Base-by-base conservation (phyloP, 768 basidiomycete genomes). In the Amanita inopinata region DNA sequence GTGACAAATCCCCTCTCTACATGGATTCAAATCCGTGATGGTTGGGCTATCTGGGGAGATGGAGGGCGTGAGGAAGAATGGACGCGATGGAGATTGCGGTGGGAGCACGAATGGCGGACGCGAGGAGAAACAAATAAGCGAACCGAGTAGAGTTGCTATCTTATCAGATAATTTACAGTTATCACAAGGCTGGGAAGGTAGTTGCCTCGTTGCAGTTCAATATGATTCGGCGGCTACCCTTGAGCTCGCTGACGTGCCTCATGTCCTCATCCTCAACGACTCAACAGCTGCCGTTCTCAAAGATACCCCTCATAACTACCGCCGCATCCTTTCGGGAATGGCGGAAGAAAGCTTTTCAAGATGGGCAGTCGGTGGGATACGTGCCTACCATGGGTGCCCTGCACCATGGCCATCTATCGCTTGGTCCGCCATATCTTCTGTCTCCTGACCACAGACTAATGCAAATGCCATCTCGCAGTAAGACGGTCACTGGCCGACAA, bases 321-420 rank as follows among this genome's bases (percentile, higher is more conserved):
- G 67, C 90, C 18, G 57, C 70, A 4, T 61, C 70, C 0, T 83
- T 75, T 53, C 70, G 87, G 28, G 60, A 64, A 65, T 99, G 96
- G 94, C 65, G 94, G 18, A 60, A 67, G 37, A 61, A 62, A 23
- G 86, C 79, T 0, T 76, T 74, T 46, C 66, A 70, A 0, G 61
- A 67, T 33, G 63, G 66, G 22, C 73, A 79, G 55, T 71, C 77
- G 1, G 89, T 99, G 4, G 96, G 96, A 0, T 88, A 86, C 46
- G 91, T 99, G n/a, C 77, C 96, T 0, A 99, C 96, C 8, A 97
- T 97, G 94, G 94, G 94, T 15, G 94, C 94, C 1, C 63, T 99
- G 32, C 96, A 99, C 57, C 79, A 84, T 6, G 96, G 96, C 1
- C 96, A 97, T 59, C 67, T 97, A 32, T 77, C 85, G 40, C 79